Evolutionary conservation across 352 stramenopile species (phyloP), one percentile per base, ranked within the genome.

Genomic region (Globisporangium abappressorium): DNA sequence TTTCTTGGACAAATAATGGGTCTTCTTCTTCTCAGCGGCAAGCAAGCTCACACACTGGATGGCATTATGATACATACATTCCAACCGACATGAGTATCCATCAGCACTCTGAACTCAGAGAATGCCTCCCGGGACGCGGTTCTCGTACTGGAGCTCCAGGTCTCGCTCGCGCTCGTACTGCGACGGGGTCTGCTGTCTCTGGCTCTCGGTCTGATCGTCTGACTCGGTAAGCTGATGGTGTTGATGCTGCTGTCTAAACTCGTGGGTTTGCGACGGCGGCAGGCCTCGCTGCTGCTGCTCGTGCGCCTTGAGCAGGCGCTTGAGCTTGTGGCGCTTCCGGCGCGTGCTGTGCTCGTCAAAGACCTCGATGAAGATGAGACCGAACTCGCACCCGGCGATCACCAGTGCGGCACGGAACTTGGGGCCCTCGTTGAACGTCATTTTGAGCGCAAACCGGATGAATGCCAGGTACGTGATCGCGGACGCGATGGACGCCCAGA

Each of bases 281-380:
- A 38, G 22, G 9, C 30, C 57, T 61, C 34, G 71, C 24, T 79
- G 72, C 66, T 89, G 79, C 66, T 89, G 79, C 12, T 87, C 75
- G 38, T 71, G 72, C n/a, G 28, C 55, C 43, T 64, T 64, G 1
- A 91, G 62, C 49, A 91, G 26, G 14, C 75, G 76, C 69, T 93
- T 93, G 57, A 78, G 77, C 24, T 67, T 67, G 64, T 93, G 83
- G 11, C 85, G 76, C 51, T 86, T 77, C 62, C 80, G 79, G 57
- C 85, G 82, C 22, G 78, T 73, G 56, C 85, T 80, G 28, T 79
- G 75, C 69, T 91, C 80, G 54, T 91, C 82, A 57, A 90, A 90
- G 20, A 93, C 81, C 59, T 93, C 81, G 57, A 93, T 89, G 56
- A 74, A 72, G 49, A 93, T 82, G 51, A 93, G 77, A 11, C 77